Evolutionary conservation across 345 rosid species (phyloP), one percentile per base, ranked within the genome.

Genomic region (Euphorbia tirucalli): DNA sequence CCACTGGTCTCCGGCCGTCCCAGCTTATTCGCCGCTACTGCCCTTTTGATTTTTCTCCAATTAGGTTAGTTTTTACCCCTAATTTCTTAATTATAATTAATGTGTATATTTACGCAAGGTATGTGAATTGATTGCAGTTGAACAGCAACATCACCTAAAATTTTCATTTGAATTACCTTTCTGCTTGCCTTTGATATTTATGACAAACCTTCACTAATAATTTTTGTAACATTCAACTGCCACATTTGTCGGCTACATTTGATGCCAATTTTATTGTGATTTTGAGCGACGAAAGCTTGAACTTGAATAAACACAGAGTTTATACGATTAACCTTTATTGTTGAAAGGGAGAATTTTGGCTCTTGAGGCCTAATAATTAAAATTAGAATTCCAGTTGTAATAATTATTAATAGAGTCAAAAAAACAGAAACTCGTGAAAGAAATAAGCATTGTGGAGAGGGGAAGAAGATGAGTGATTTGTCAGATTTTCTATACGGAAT

Each of bases 191-290:
- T 62, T 27, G 61, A 56, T 41, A 41, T 10, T 68, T 67, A 60
- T 24, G 61, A 48, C 52, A 52, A 43, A 27, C 3, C 11, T 28
- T 66, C 72, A 7, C 57, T 30, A 39, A 81, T 3, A 6, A 72
- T 22, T 28, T 56, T 39, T 30, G 48, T 69, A 49, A 79, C 78
- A 63, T 79, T 81, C 18, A 81, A 81, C 70, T 18, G 41, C 49
- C 1, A 79, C 28, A 27, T 74, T 30, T 54, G 74, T 60, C 83
- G 77, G 59, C 71, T 71, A 58, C 61, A 76, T 25, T 65, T 61
- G 22, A 84, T 73, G 71, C 75, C 78, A 43, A 81, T 24, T 61
- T 77, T 74, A 67, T 81, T 84, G 28, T 83, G 84, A 50, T 81
- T 81, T 71, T 73, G 71, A 55, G 81, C 73, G 78, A 74, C 0